Percentiles rank a stretch among this genome's conserved stretches.
These are phyloP conservation scores for Aspergillus flavus DNA, from an alignment of 2,329 filamentous ascomycete species.

Conservation along the genomic window DNA sequence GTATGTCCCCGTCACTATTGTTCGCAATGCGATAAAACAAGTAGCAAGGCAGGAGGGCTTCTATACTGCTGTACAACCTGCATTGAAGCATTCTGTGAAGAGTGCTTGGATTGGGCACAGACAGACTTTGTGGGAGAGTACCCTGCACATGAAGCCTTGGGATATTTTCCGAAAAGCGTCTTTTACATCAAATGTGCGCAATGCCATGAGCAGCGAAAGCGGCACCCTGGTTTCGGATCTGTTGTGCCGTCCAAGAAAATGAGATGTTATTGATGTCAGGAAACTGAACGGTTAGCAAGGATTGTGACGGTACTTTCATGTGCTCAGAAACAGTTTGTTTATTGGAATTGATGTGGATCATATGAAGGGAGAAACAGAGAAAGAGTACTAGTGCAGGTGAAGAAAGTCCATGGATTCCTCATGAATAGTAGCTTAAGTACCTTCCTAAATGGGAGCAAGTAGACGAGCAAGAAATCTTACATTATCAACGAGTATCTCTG, in stretches of 20 bases:
- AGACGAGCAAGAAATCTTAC: not conserved
- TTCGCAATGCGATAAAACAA: slow-evolving; percentile 55
- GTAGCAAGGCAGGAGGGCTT: slow-evolving; percentile 45
- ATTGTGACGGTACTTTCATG: not conserved
- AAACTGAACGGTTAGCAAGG: not conserved
- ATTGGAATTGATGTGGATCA: not conserved
- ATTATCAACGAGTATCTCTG: not conserved
- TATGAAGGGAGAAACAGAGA: not conserved
- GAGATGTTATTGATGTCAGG: not conserved
- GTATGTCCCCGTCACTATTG: slow-evolving; percentile 60
- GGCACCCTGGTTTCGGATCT: not conserved
- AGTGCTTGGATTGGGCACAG: slow-evolving; percentile 58
- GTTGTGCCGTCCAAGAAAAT: not conserved
- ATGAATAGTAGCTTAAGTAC: not conserved
- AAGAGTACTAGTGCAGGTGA: not conserved
- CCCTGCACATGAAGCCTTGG: slow-evolving; percentile 55
- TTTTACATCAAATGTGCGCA: slow-evolving; percentile 48
- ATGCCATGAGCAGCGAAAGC: slow-evolving; percentile 4
- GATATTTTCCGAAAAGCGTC: slow-evolving; percentile 46
- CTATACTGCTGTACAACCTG: slow-evolving; percentile 59
- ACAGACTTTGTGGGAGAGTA: slow-evolving; percentile 53
- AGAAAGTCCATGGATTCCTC: not conserved
- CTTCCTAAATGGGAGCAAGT: not conserved
- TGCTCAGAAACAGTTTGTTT: not conserved
- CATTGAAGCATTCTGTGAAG: slow-evolving; percentile 59